Percentiles rank a stretch among this genome's conserved stretches.
Conservation (phyloP, 2,329 filamentous ascomycete genomes). For the Helminthosporium solani region DNA sequence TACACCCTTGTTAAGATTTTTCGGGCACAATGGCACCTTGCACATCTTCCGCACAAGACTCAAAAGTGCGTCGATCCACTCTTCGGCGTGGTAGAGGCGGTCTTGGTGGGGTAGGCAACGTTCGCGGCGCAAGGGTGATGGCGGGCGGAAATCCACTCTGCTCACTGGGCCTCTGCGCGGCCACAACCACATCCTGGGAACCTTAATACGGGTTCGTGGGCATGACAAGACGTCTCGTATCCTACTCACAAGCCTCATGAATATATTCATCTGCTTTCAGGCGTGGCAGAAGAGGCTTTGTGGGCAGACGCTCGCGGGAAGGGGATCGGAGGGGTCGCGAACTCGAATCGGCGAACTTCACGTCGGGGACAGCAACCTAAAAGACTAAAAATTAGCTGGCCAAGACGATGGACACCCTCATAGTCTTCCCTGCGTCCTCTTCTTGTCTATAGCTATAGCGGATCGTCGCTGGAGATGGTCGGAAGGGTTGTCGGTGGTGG, state of each 20-base stretch:
- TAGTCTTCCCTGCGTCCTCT: background rate
- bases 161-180: no score
- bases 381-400: background rate
- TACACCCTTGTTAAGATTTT: no score
- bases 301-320: background rate
- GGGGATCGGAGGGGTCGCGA: background rate
- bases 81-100: no score
- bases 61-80: no score
- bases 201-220: background rate
- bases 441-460: background rate
- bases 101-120: no score
- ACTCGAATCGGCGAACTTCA: background rate
- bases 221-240: background rate
- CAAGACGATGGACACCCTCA: background rate
- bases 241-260: background rate
- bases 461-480: background rate
- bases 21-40: no score
- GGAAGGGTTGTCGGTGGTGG: no score
- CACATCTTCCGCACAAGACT: no score
- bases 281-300: background rate
- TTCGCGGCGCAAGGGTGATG: no score
- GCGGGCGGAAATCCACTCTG: no score
- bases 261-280: background rate
- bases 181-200: no score
- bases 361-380: background rate